Conservation (phyloP, 352 stramenopile species). For the Phytophthora chlamydospora region DNA sequence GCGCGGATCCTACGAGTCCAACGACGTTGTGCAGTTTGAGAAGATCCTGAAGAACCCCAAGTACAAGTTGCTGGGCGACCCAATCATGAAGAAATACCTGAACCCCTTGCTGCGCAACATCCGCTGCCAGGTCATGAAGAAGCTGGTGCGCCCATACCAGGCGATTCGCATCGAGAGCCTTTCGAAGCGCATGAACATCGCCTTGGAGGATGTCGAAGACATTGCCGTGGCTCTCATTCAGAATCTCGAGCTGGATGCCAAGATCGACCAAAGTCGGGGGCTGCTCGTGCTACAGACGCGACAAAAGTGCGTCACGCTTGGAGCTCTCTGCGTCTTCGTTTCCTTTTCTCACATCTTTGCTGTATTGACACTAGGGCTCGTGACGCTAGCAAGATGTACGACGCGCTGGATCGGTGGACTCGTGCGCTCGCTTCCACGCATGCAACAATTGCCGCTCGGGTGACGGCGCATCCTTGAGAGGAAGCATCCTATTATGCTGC, state of each 20-base stretch:
- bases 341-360: background rate
- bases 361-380: slow-evolving; percentile 20
- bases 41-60: slow-evolving; percentile 91
- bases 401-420: slow-evolving; percentile 75
- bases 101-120: slow-evolving; percentile 94
- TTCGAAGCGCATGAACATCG: slow-evolving; percentile 91
- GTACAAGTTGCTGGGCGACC: slow-evolving; percentile 92
- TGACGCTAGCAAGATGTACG: slow-evolving; percentile 68
- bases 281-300: slow-evolving; percentile 61
- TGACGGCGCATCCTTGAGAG: slow-evolving; percentile 35
- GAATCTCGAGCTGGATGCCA: slow-evolving; percentile 86
- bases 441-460: slow-evolving; percentile 46
- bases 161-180: slow-evolving; percentile 90
- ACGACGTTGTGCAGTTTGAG: slow-evolving; percentile 95
- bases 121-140: slow-evolving; percentile 92
- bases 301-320: slow-evolving; percentile 45
- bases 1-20: slow-evolving; percentile 74
- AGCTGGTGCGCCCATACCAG: slow-evolving; percentile 91
- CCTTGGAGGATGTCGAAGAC: slow-evolving; percentile 85
- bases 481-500: background rate
- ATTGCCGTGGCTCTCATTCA: slow-evolving; percentile 93
- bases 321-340: background rate
- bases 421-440: slow-evolving; percentile 57
- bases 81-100: slow-evolving; percentile 93
- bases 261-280: slow-evolving; percentile 89